phyloP scores from a whole-genome alignment of 1,284 basidiomycete species.

The Chalciporus piperatoides region DNA sequence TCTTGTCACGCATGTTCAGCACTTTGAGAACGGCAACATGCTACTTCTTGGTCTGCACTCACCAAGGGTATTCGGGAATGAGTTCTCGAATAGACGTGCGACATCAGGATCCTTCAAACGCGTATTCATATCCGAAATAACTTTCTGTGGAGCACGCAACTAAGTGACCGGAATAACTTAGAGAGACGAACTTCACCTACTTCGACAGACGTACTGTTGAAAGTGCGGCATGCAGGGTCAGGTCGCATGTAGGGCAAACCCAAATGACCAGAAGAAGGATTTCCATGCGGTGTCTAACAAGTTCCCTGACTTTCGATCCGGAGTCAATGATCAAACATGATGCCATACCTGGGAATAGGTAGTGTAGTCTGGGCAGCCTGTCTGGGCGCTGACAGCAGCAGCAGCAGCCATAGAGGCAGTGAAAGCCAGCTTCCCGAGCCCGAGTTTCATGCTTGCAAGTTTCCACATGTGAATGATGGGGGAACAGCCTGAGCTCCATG shows the following conservation, averaged over 20 bases:
- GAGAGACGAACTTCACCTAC: slow-evolving; percentile 32
- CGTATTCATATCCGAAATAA: slow-evolving; percentile 64
- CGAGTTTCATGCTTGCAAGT: slow-evolving; percentile 13
- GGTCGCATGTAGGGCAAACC: slow-evolving; percentile 70
- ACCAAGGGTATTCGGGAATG: slow-evolving; percentile 76
- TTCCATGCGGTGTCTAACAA: slow-evolving; percentile 52
- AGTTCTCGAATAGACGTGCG: slow-evolving; percentile 72
- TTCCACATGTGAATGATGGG: slow-evolving; percentile 3
- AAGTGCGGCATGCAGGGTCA: slow-evolving; percentile 61
- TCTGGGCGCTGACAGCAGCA: slow-evolving; percentile 30
- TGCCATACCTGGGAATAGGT: slow-evolving; percentile 54
- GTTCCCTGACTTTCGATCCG: slow-evolving; percentile 2
- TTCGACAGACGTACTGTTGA: slow-evolving; percentile 70
- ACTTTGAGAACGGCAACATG: background rate
- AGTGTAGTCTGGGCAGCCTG: slow-evolving; percentile 61
- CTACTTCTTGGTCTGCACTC: slow-evolving; percentile 9
- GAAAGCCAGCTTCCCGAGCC: slow-evolving; percentile 7
- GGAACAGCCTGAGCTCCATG: background rate
- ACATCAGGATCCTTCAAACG: slow-evolving; percentile 70
- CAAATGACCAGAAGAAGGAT: slow-evolving; percentile 55
- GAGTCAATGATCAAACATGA: background rate
- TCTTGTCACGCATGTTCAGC: slow-evolving; percentile 38
- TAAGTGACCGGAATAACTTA: slow-evolving; percentile 1
- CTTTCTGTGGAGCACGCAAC: slow-evolving; percentile 41
- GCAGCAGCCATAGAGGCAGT: slow-evolving; percentile 21